Conservation (phyloP, 805 yeast species). For the Nematodospora valgi region DNA sequence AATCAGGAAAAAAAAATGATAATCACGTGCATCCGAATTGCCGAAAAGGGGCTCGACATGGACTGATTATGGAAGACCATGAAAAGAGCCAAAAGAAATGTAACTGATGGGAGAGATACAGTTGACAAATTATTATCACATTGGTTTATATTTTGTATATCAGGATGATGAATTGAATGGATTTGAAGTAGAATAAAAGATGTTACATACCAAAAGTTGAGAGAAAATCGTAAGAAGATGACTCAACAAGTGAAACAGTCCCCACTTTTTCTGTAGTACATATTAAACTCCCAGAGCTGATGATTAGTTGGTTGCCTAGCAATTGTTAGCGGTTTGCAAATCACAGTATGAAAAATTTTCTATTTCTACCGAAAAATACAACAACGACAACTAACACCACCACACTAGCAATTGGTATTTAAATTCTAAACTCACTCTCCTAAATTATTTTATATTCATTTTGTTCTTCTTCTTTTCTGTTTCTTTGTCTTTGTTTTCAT, state of each 20-base stretch:
- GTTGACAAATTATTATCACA: neutral
- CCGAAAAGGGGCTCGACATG: neutral
- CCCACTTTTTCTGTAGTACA: no score
- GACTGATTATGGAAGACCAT: neutral
- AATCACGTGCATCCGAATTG: slow-evolving; percentile 4
- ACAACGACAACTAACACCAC: neutral
- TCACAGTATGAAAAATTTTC: neutral
- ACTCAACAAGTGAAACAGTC: no score
- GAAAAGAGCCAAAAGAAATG: no score
- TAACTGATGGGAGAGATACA: no score
- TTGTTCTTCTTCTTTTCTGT: neutral
- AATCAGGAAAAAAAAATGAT: no score
- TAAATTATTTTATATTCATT: neutral
- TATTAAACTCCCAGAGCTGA: no score
- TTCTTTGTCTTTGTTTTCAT: neutral
- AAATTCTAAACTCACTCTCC: neutral
- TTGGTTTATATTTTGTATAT: neutral
- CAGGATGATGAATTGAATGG: neutral
- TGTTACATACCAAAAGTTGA: neutral
- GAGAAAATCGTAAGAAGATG: no score
- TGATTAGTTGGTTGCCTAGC: no score
- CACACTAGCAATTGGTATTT: no score
- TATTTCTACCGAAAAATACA: neutral
- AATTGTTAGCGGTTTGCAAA: neutral
- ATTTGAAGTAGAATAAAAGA: neutral